Evolutionary conservation across 768 basidiomycete species (phyloP).

Genomic region (Phanerochaete carnosa): DNA sequence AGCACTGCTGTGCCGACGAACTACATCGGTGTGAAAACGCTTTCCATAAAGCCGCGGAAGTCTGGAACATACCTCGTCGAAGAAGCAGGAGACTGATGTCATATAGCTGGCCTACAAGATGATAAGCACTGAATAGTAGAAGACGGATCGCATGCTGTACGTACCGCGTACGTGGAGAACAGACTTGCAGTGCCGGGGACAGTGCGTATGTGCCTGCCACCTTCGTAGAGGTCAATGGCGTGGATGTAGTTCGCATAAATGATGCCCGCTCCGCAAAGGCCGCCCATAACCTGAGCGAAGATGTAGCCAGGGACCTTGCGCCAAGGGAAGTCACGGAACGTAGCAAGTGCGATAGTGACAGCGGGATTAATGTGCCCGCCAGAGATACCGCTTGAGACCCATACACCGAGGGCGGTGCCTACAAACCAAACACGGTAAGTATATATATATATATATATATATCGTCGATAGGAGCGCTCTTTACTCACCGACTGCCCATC

Average conservation of each 20-base stretch:
- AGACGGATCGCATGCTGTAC: slow-evolving; percentile 16
- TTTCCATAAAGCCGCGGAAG: neutral
- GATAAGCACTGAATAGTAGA: neutral
- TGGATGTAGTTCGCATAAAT: slow-evolving; percentile 65
- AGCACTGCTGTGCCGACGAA: slow-evolving; percentile 56
- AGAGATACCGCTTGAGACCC: slow-evolving; percentile 63
- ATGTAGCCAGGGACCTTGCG: slow-evolving; percentile 74
- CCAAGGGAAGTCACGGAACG: slow-evolving; percentile 75
- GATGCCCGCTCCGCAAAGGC: slow-evolving; percentile 50
- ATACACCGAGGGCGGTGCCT: slow-evolving; percentile 64
- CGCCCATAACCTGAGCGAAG: slow-evolving; percentile 61
- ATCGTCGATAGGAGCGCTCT: neutral
- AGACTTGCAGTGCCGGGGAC: slow-evolving; percentile 52
- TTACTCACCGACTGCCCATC: slow-evolving; percentile 49
- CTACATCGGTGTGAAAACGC: slow-evolving; percentile 23
- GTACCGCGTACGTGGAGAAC: slow-evolving; percentile 60
- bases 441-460: neutral
- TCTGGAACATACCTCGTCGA: slow-evolving; percentile 34
- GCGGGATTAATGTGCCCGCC: slow-evolving; percentile 57
- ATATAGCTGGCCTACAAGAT: slow-evolving; percentile 35
- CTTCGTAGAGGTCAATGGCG: slow-evolving; percentile 64
- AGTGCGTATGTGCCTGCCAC: slow-evolving; percentile 51
- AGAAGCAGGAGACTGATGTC: slow-evolving; percentile 43
- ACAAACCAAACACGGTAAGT: slow-evolving; percentile 6
- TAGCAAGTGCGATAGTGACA: slow-evolving; percentile 65